Evolutionary conservation across 2,329 filamentous ascomycete species (phyloP), one percentile per base, ranked within the genome.

Genomic region (Fusarium succisae): DNA sequence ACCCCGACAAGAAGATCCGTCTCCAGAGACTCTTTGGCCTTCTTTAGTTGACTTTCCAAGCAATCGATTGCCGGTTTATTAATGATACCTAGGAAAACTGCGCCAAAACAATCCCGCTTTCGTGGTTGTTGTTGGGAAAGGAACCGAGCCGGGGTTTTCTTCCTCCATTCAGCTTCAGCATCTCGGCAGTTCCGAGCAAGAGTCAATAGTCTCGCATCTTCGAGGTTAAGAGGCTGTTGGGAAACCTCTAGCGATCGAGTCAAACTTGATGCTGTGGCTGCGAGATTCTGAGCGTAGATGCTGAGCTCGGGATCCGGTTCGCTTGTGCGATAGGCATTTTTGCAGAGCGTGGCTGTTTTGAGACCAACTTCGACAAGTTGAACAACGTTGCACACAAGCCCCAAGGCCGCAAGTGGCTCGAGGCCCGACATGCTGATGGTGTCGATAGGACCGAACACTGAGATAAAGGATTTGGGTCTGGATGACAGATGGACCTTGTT

Each of bases 1-100:
- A 17, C 0, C 0, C n/a, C n/a, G 0, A 22, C 13, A 0, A 53
- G 18, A 6, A 53, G 32, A 6, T 6, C n/a, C 0, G 32, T 17
- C 50, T 17, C 50, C 5, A 53, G 3, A 22, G 18, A 53, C 0
- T 15, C 13, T 5, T 26, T 37, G 2, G 50, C 18, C 9, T 24
- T 53, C 4, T 20, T 17, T 0, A 53, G 1, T 0, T 53, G 50
- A 5, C 13, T 2, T 17, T 37, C 50, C 0, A 53, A 0, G 0
- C 32, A n/a, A 26, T 37, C 18, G 1, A 17, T 8, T 37, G 37
- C 32, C 0, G n/a, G 30, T 0, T 17, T 53, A 0, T 53, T 22
- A 3, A 37, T 0, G 0, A 53, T 4, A 0, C 32, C 50, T 6
- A 1, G 32, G 0, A 26, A 1, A 3, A 26, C 13, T 0, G 32